Conservation (phyloP, 2,329 filamentous ascomycete genomes). For the Coniochaeta sp. region DNA sequence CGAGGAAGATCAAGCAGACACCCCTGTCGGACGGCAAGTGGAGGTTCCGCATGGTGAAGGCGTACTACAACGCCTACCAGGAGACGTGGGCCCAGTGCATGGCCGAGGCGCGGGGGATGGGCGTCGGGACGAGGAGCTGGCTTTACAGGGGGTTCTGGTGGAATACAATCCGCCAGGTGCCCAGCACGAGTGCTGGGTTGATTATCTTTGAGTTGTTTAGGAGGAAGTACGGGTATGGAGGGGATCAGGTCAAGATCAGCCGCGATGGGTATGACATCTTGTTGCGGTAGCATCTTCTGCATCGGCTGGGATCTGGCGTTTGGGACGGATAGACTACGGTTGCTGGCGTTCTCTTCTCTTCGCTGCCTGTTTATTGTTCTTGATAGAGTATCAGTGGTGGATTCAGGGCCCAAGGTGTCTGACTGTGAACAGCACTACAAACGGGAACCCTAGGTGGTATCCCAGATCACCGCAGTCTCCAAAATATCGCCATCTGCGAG, state of each 20-base stretch:
- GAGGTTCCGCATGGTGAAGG: slow-evolving; percentile 47
- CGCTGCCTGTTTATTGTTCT: too few species aligned
- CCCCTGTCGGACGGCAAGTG: slow-evolving; percentile 16
- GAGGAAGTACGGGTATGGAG: slow-evolving; percentile 60
- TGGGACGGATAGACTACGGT: too few species aligned
- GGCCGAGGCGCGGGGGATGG: slow-evolving; percentile 47
- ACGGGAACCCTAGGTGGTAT: too few species aligned
- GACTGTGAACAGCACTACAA: too few species aligned
- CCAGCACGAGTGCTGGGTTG: slow-evolving; percentile 68
- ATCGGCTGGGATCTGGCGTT: not conserved
- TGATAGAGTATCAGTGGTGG: too few species aligned
- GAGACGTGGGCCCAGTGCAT: slow-evolving; percentile 58
- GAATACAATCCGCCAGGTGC: slow-evolving; percentile 66
- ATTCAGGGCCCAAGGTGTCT: too few species aligned
- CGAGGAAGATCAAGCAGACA: slow-evolving; percentile 33
- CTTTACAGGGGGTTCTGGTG: slow-evolving; percentile 67
- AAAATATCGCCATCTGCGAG: too few species aligned
- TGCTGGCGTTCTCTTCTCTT: too few species aligned
- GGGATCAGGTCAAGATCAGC: slow-evolving; percentile 56
- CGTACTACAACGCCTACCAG: slow-evolving; percentile 66
- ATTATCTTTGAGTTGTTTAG: slow-evolving; percentile 74
- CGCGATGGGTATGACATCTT: slow-evolving; percentile 68
- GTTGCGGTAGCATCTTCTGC: slow-evolving; percentile 31
- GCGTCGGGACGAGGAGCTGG: slow-evolving; percentile 52
- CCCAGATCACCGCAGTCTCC: too few species aligned